Conservation (phyloP, 1,284 basidiomycete genomes). For the Microbotryum intermedium region DNA sequence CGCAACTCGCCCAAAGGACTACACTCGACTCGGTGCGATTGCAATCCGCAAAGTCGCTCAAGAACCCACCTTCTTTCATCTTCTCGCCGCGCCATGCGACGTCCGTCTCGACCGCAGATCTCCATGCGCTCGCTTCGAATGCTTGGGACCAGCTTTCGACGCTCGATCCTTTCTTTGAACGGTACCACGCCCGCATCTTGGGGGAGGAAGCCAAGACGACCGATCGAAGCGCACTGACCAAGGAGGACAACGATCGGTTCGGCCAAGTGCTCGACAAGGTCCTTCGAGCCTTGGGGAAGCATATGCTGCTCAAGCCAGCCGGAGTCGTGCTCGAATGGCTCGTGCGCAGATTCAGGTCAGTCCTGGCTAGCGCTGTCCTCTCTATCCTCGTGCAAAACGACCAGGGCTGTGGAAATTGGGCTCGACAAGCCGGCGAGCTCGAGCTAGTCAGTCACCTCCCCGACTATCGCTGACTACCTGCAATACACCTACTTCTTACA, state of each 20-base stretch:
- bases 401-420: no score
- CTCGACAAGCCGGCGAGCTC: no score
- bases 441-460: background rate
- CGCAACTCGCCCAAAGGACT: conserved; percentile 68
- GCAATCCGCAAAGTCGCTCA: conserved; percentile 55
- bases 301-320: conserved; percentile 70
- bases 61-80: conserved; percentile 63
- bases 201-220: conserved; percentile 64
- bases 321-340: conserved; percentile 94
- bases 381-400: background rate
- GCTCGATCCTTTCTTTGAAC: conserved; percentile 49
- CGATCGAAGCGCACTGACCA: conserved; percentile 72
- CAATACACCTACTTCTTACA: conserved; percentile 37
- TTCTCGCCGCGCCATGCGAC: conserved; percentile 74
- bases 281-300: conserved; percentile 63
- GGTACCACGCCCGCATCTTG: conserved; percentile 64
- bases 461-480: background rate
- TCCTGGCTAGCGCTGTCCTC: background rate
- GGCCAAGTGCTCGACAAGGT: conserved; percentile 56
- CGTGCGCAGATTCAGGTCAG: conserved; percentile 79
- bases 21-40: conserved; percentile 74
- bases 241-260: conserved; percentile 56
- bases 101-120: conserved; percentile 73
- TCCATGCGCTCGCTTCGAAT: conserved; percentile 72
- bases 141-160: conserved; percentile 61